phyloP scores from a whole-genome alignment of 768 basidiomycete genomes.

The Strobilomyces confusus region DNA sequence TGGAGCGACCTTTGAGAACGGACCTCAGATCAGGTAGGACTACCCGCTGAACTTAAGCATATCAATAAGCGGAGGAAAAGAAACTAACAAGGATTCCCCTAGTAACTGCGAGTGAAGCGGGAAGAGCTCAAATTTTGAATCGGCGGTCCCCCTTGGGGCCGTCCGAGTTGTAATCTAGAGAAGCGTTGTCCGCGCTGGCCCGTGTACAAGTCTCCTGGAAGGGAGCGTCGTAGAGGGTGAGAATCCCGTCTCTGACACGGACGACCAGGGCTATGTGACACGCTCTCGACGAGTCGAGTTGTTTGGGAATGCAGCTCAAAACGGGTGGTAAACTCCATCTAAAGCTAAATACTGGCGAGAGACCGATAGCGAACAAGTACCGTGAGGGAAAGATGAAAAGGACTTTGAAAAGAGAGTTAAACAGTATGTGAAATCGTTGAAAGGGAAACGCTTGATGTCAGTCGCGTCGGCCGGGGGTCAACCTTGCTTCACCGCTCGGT shows the following conservation, averaged over 20 bases:
- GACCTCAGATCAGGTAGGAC: constrained; percentile 78
- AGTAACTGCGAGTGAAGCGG: constrained; percentile 86
- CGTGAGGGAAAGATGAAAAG: constrained; percentile 71
- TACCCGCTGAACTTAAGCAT: constrained; percentile 87
- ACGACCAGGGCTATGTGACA: constrained; percentile 61
- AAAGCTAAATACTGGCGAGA: constrained; percentile 81
- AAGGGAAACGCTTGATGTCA: no score
- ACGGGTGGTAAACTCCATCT: constrained; percentile 82
- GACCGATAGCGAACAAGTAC: constrained; percentile 84
- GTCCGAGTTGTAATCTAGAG: no score
- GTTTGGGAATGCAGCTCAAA: constrained; percentile 83
- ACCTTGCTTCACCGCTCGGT: constrained; percentile 46
- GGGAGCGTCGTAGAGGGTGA: constrained; percentile 76
- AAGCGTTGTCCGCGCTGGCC: constrained; percentile 65
- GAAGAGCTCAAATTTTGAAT: no score
- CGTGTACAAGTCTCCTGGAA: constrained; percentile 79
- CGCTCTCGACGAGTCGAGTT: constrained; percentile 78
- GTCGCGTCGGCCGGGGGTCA: constrained; percentile 49
- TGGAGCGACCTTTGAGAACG: no score
- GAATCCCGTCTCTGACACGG: constrained; percentile 62
- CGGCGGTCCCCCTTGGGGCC: no score
- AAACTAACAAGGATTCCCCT: constrained; percentile 88
- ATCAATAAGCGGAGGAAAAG: constrained; percentile 89
- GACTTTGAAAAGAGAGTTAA: constrained; percentile 79
- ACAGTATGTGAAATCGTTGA: constrained; percentile 34